These are phyloP conservation scores for Verticillium klebahnii DNA, from an alignment of 2,329 filamentous ascomycete species.

Conservation along the genomic window DNA sequence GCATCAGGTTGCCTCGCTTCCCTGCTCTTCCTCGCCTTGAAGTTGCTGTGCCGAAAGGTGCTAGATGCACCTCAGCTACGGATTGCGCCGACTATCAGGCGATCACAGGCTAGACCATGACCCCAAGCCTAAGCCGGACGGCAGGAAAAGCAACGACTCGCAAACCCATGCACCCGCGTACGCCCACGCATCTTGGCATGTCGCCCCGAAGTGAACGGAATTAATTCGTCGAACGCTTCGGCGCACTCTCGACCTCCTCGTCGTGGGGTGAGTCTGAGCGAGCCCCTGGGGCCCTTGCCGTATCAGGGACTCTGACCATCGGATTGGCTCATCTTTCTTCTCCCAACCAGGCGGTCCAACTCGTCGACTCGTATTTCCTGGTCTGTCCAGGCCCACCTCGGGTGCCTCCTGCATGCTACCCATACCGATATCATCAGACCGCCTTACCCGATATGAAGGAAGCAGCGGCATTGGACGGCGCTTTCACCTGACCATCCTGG, in stretches of 20 bases:
- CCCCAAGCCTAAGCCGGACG: neutral
- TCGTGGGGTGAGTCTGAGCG: neutral
- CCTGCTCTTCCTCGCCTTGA: neutral
- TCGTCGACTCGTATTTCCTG: neutral
- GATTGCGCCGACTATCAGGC: neutral
- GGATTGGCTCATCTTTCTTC: neutral
- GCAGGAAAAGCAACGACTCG: neutral
- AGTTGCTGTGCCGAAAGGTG: neutral
- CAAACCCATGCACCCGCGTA: neutral
- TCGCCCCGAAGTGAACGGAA: neutral
- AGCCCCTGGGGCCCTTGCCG: neutral
- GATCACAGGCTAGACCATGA: neutral
- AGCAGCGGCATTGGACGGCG: neutral
- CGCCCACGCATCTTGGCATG: neutral
- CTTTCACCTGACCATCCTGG: neutral
- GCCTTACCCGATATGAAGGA: neutral
- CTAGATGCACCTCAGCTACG: neutral
- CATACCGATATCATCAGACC: neutral
- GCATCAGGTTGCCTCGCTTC: neutral
- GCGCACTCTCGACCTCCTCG: neutral
- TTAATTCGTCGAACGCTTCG: neutral
- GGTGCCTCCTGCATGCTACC: neutral
- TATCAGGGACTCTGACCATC: neutral
- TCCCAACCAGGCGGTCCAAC: neutral
- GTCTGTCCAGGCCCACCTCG: neutral